phyloP scores from a whole-genome alignment of 2,329 filamentous ascomycete species.

The Diaporthe amygdali region DNA sequence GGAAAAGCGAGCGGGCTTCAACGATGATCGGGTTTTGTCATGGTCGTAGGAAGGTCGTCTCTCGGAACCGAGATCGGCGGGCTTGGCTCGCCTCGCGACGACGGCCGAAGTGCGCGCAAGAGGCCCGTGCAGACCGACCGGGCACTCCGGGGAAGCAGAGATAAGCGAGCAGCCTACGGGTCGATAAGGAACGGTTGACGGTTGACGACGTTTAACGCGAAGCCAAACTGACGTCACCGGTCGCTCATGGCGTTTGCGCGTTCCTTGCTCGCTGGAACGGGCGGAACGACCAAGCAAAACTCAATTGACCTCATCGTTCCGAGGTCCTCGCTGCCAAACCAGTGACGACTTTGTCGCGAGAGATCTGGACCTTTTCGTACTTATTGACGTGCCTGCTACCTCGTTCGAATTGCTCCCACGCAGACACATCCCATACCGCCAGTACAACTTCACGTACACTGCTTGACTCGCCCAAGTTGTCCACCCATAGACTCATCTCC shows the following conservation, averaged over 20 bases:
- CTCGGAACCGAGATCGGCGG: background rate
- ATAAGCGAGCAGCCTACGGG: background rate
- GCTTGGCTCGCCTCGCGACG: background rate
- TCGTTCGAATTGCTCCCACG: background rate
- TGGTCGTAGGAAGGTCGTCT: too few species aligned
- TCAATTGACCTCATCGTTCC: constrained; percentile 8
- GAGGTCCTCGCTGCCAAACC: background rate
- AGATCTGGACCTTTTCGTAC: background rate
- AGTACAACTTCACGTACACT: too few species aligned
- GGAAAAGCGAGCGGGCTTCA: too few species aligned
- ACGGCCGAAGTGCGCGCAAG: background rate
- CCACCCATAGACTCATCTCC: background rate
- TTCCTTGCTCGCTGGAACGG: constrained; percentile 4
- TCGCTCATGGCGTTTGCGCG: background rate
- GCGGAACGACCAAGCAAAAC: background rate
- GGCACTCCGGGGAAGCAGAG: background rate
- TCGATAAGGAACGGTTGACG: background rate
- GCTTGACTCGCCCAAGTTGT: background rate
- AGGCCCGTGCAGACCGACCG: background rate
- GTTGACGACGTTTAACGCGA: too few species aligned
- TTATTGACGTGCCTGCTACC: background rate
- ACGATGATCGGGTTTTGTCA: too few species aligned
- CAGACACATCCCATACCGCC: too few species aligned
- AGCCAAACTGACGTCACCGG: background rate
- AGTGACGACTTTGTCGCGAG: constrained; percentile 15